A percentile compares a stretch with the other conserved stretches of the same genome.
These are phyloP conservation scores for Debaryomycetaceae sp. DNA, from an alignment of 1,139 yeast genomes.

Conservation along the genomic window DNA sequence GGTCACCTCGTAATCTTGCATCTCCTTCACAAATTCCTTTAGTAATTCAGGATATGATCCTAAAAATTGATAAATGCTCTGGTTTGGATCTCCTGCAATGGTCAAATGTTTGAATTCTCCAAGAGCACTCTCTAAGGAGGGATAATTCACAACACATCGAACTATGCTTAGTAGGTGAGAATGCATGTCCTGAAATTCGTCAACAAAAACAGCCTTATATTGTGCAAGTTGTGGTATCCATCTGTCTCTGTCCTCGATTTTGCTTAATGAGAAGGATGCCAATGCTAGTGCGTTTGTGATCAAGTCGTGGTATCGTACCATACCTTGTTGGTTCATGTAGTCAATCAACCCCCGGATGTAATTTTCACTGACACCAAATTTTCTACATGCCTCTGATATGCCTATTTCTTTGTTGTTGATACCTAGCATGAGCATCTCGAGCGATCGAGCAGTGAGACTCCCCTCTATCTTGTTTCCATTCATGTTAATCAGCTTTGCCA, in stretches of 20 bases:
- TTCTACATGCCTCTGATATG: slow-evolving; percentile 20
- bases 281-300: slow-evolving; percentile 28
- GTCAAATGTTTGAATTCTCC: slow-evolving; percentile 47
- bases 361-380: slow-evolving; percentile 19
- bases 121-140: slow-evolving; percentile 11
- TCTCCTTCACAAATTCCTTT: slow-evolving; percentile 17
- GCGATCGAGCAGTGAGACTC: slow-evolving; percentile 22
- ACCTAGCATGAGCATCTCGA: slow-evolving; percentile 30
- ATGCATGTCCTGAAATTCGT: slow-evolving; percentile 75
- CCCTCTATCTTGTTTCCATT: slow-evolving; percentile 21
- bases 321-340: slow-evolving; percentile 27
- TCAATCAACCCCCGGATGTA: slow-evolving; percentile 18
- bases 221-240: slow-evolving; percentile 21
- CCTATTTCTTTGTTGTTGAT: slow-evolving; percentile 29
- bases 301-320: slow-evolving; percentile 36
- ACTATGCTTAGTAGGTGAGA: slow-evolving; percentile 48
- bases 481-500: slow-evolving; percentile 21
- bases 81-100: slow-evolving; percentile 72
- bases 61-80: slow-evolving; percentile 64
- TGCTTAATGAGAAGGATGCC: slow-evolving; percentile 14
- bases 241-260: slow-evolving; percentile 2
- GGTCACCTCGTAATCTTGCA: slow-evolving; percentile 21
- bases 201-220: slow-evolving; percentile 50
- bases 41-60: slow-evolving; percentile 46
- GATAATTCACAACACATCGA: slow-evolving; percentile 30